Evolutionary conservation across 140 eudicot genomes (phyloP), one percentile per base, ranked within the genome.

Genomic region (Stevia rebaudiana): DNA sequence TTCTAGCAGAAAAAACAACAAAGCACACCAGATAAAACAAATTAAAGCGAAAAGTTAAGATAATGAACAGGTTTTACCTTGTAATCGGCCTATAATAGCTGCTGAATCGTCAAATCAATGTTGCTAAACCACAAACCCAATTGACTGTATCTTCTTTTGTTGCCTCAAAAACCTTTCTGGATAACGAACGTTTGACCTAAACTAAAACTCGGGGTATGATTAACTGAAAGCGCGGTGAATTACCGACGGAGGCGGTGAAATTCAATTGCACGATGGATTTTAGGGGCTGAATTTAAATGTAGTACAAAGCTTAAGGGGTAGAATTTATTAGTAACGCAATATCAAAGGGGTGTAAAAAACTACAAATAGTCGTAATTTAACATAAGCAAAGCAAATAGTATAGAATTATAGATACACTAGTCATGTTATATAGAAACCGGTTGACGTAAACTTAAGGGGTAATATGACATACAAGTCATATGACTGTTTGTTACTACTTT

Each of bases 71-170:
- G 51, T 44, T n/a, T 24, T 62, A 62, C 70, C 70, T 71, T 57
- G 16, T 9, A 30, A 54, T 67, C 48, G 42, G 64, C 15, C 64
- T 28, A 42, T 25, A 58, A 69, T 71, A 56, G 76, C 64, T 50
- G 70, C 37, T 51, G 55, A 71, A 41, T 61, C 47, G 53, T 63
- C 19, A 24, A 71, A 61, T 37, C 18, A 25, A 51, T 49, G 28
- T 16, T 16, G 61, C 4, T 30, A 53, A 71, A 49, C 63, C 55
- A 62, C 15, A 28, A 54, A 54, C 39, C 42, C 66, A 56, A 43
- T 41, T 42, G 42, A 56, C 35, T 68, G 25, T 2, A 40, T 5
- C 63, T 15, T 39, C 22, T 36, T 24, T 35, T 65, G 71, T 35
- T 51, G 18, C 40, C 51, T 31, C 11, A 11, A 48, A 47, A 68